Evolutionary conservation across 2,329 filamentous ascomycete genomes (phyloP).

Genomic region (Graphilbum fragrans): DNA sequence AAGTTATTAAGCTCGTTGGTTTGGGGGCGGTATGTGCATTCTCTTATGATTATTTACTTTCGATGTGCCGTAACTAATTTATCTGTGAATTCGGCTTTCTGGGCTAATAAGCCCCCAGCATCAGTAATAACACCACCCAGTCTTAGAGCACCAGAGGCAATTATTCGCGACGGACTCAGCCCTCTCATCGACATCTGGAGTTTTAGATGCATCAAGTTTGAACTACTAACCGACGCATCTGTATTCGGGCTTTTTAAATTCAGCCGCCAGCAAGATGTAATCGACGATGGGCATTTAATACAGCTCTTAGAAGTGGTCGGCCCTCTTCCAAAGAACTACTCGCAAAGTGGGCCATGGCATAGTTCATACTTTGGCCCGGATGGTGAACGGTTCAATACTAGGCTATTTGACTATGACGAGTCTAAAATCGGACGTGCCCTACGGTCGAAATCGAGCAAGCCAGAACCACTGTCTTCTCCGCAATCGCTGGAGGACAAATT

Average conservation of each 20-base stretch:
- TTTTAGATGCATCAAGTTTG: conserved; percentile 1
- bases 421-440: neutral
- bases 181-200: conserved; percentile 1
- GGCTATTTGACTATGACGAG: neutral
- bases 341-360: neutral
- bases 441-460: no score
- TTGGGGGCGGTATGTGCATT: neutral
- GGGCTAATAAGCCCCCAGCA: neutral
- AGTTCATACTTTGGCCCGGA: neutral
- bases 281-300: conserved; percentile 1
- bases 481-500: neutral
- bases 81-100: neutral
- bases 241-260: neutral
- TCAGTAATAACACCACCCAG: neutral
- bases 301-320: neutral
- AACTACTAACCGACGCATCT: neutral
- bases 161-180: neutral
- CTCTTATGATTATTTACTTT: neutral
- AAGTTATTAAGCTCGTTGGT: neutral
- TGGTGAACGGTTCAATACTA: neutral
- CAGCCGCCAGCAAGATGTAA: neutral
- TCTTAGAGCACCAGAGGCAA: neutral
- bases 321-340: neutral
- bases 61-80: neutral
- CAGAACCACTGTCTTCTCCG: neutral